Percentiles rank a stretch among this genome's conserved stretches.
phyloP scores from a whole-genome alignment of 371 early-diverging fungal genomes.

The Dichotomocladium elegans region DNA sequence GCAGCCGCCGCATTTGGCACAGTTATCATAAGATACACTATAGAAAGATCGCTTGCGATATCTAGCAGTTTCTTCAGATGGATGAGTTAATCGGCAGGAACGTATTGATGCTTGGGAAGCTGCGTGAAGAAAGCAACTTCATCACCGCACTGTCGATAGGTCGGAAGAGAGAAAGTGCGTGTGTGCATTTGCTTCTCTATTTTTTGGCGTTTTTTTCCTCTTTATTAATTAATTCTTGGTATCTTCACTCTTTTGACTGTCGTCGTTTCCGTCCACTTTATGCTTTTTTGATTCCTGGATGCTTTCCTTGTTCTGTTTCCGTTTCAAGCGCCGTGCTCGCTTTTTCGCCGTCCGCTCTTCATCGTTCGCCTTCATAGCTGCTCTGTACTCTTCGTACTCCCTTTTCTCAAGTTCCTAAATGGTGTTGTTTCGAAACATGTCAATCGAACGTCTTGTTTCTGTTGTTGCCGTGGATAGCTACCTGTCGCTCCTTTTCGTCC shows the following conservation, averaged over 20 bases:
- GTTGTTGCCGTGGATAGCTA: slow-evolving; percentile 15
- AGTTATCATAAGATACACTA: too few relatives aligned
- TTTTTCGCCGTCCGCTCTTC: slow-evolving; percentile 85
- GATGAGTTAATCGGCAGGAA: too few relatives aligned
- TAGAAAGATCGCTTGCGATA: too few relatives aligned
- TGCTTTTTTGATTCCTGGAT: slow-evolving; percentile 27
- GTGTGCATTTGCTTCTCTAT: too few relatives aligned
- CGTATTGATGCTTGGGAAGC: too few relatives aligned
- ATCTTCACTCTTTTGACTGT: neutral
- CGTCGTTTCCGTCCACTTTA: slow-evolving; percentile 8
- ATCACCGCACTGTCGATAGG: too few relatives aligned
- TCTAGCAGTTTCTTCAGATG: too few relatives aligned
- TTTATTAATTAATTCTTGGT: too few relatives aligned
- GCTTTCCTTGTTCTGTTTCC: slow-evolving; percentile 36
- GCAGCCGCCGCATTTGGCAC: too few relatives aligned
- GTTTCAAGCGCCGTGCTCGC: slow-evolving; percentile 77
- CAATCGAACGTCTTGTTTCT: slow-evolving; percentile 1
- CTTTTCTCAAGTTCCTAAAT: slow-evolving; percentile 37
- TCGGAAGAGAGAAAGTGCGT: too few relatives aligned
- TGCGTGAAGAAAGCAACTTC: too few relatives aligned
- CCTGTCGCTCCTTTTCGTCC: slow-evolving; percentile 75
- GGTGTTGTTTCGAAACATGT: neutral
- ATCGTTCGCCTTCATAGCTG: slow-evolving; percentile 55
- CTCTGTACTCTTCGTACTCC: slow-evolving; percentile 59
- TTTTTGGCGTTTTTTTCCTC: too few relatives aligned